Evolutionary conservation across 257 asterid species (phyloP).

Genomic region (Cinchona pubescens): DNA sequence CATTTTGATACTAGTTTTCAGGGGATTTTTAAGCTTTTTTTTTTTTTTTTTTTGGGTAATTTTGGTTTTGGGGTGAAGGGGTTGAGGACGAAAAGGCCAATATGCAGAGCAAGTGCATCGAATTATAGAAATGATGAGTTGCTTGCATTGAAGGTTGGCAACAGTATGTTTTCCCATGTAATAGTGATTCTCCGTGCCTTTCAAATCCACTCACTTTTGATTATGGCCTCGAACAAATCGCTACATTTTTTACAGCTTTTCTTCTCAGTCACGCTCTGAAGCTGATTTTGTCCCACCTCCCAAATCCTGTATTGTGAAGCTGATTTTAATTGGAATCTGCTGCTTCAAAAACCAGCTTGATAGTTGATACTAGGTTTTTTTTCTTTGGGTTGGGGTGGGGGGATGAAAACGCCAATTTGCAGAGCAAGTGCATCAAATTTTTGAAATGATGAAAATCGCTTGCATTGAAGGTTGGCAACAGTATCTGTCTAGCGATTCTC

Average conservation of each 20-base stretch:
- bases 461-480: slow-evolving; percentile 77
- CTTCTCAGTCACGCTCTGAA: no score
- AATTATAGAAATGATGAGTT: slow-evolving; percentile 32
- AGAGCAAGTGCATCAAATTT: slow-evolving; percentile 57
- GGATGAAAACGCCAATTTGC: slow-evolving; percentile 48
- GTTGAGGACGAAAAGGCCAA: slow-evolving; percentile 29
- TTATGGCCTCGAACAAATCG: slow-evolving; percentile 29
- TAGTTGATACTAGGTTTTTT: no score
- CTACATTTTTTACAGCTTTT: not conserved
- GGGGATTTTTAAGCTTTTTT: no score
- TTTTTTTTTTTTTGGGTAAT: not conserved
- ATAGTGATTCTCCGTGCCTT: slow-evolving; percentile 71
- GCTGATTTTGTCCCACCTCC: not conserved
- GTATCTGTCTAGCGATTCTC: slow-evolving; percentile 45
- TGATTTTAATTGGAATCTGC: not conserved
- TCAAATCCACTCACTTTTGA: slow-evolving; percentile 36
- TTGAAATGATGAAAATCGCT: slow-evolving; percentile 40
- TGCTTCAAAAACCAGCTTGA: not conserved
- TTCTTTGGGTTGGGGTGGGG: not conserved
- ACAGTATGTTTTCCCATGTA: slow-evolving; percentile 23
- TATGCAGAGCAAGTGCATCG: slow-evolving; percentile 69
- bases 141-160: slow-evolving; percentile 78
- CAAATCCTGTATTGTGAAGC: not conserved
- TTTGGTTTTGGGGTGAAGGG: not conserved
- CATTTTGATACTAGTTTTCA: no score